These are phyloP conservation scores for Penicillium ucsense DNA, from an alignment of 495 filamentous ascomycete species.

Conservation along the genomic window DNA sequence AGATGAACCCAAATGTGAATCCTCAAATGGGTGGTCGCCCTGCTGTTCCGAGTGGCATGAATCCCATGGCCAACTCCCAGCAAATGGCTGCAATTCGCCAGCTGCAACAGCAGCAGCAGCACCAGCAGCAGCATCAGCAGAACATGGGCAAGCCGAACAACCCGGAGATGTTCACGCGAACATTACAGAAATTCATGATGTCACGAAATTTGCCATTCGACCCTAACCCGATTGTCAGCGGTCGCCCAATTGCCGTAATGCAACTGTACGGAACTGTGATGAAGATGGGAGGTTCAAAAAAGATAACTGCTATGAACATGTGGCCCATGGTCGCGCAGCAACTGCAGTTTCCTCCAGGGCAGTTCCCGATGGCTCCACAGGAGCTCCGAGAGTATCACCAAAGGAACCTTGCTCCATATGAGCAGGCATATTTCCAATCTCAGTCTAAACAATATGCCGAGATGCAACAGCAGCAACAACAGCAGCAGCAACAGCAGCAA, in stretches of 20 bases:
- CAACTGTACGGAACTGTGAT: constrained; percentile 67
- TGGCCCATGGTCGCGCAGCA: constrained; percentile 64
- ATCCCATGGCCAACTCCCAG: constrained; percentile 35
- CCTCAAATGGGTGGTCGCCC: constrained; percentile 34
- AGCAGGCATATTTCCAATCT: constrained; percentile 57
- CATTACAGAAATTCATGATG: constrained; percentile 62
- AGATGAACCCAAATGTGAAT: constrained; percentile 47
- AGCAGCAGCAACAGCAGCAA: constrained; percentile 31
- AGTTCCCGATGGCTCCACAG: constrained; percentile 52
- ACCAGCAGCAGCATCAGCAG: constrained; percentile 34
- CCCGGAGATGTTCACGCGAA: constrained; percentile 66
- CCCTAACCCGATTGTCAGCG: constrained; percentile 55
- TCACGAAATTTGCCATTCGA: constrained; percentile 60
- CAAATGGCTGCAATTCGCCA: constrained; percentile 40
- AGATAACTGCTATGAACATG: constrained; percentile 51
- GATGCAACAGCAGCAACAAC: constrained; percentile 44
- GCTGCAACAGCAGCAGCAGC: constrained; percentile 22
- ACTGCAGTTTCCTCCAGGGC: constrained; percentile 55
- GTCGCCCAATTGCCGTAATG: constrained; percentile 59
- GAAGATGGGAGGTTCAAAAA: constrained; percentile 70
- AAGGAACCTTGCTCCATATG: constrained; percentile 61
- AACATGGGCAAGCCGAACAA: constrained; percentile 47
- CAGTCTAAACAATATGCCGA: constrained; percentile 44
- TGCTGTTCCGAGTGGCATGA: constrained; percentile 25
- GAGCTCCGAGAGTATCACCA: constrained; percentile 68